phyloP scores from a whole-genome alignment of 805 yeast genomes.

The Yarrowia sp. region DNA sequence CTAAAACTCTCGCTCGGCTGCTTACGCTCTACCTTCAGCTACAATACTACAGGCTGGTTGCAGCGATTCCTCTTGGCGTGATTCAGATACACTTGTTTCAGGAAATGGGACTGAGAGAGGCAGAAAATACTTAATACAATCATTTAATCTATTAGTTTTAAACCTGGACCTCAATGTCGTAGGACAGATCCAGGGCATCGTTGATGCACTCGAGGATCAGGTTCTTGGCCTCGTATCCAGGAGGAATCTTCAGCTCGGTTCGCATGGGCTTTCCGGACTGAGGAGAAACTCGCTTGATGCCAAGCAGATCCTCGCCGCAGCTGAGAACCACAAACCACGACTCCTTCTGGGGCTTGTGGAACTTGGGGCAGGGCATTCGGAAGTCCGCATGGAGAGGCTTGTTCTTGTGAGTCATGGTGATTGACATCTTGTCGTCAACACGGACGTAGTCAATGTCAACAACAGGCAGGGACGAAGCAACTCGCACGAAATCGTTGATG shows the following conservation, averaged over 20 bases:
- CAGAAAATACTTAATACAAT: too few relatives aligned
- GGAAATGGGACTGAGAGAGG: background rate
- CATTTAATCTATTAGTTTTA: background rate
- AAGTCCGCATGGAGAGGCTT: constrained; percentile 48
- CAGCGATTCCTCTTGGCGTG: background rate
- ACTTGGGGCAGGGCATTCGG: constrained; percentile 70
- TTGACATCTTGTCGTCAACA: constrained; percentile 20
- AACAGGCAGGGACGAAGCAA: constrained; percentile 61
- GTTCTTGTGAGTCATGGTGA: constrained; percentile 32
- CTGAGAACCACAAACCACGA: constrained; percentile 80
- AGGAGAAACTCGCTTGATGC: constrained; percentile 62
- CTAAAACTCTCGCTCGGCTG: constrained; percentile 3
- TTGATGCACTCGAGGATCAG: constrained; percentile 29
- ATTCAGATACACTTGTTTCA: background rate
- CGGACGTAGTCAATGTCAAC: constrained; percentile 42
- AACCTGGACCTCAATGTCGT: constrained; percentile 27
- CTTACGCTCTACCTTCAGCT: background rate
- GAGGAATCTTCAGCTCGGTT: constrained; percentile 5
- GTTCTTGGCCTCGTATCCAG: constrained; percentile 9
- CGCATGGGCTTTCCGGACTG: constrained; percentile 19
- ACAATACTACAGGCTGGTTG: background rate
- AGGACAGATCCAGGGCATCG: constrained; percentile 31
- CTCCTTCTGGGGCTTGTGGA: constrained; percentile 89
- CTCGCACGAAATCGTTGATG: constrained; percentile 50
- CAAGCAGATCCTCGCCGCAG: constrained; percentile 55